phyloP scores from a whole-genome alignment of 345 rosid species.

The Boechera divaricarpa region DNA sequence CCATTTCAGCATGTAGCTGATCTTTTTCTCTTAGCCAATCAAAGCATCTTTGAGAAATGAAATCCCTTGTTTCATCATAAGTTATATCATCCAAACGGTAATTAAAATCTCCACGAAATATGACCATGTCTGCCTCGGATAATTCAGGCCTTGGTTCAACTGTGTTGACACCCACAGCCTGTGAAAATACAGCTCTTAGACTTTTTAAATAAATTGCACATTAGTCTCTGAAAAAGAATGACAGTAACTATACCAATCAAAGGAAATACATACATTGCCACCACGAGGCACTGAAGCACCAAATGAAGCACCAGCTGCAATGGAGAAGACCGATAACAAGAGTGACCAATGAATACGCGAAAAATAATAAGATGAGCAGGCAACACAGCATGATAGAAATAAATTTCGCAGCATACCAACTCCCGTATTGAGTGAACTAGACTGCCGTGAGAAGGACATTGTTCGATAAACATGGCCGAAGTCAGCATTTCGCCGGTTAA shows the following conservation, averaged over 20 bases:
- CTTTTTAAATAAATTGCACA: neutral
- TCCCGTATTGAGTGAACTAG: constrained; percentile 54
- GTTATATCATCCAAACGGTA: constrained; percentile 81
- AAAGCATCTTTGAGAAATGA: constrained; percentile 79
- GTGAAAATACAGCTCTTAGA: constrained; percentile 22
- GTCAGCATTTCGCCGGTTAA: constrained; percentile 75
- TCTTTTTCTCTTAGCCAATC: constrained; percentile 88
- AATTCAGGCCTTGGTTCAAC: constrained; percentile 66
- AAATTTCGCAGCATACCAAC: constrained; percentile 75
- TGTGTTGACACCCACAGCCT: constrained; percentile 55
- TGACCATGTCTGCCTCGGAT: constrained; percentile 80
- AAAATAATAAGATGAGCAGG: constrained; percentile 64
- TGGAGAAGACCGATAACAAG: constrained; percentile 76
- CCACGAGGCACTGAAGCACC: constrained; percentile 63
- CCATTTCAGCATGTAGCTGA: constrained; percentile 81
- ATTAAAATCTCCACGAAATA: constrained; percentile 85
- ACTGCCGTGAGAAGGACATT: constrained; percentile 64
- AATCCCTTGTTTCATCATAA: constrained; percentile 87
- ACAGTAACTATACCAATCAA: constrained; percentile 18
- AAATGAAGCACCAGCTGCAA: constrained; percentile 80
- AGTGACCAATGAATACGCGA: constrained; percentile 76
- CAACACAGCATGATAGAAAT: constrained; percentile 64
- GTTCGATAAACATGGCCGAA: constrained; percentile 77
- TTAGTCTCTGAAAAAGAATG: constrained; percentile 28
- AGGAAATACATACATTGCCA: constrained; percentile 58